A percentile compares a stretch with the other conserved stretches of the same genome.
phyloP scores from a whole-genome alignment of 305 asterid genomes.

The Rubia tinctorum region DNA sequence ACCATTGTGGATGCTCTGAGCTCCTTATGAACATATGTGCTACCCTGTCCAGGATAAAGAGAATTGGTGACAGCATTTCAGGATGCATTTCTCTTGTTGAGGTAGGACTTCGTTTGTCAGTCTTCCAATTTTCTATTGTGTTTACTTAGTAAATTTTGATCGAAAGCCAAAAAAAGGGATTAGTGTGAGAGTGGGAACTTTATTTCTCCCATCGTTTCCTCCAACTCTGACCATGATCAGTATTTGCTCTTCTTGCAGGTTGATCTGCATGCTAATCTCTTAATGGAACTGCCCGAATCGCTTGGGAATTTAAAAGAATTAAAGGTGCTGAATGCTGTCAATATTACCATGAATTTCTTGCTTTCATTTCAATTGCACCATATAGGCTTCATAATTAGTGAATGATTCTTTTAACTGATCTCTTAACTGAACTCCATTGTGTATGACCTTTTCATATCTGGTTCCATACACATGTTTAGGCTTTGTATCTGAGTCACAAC shows the following conservation, averaged over 20 bases:
- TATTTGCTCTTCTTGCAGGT: constrained; percentile 51
- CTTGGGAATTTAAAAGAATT: constrained; percentile 47
- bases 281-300: constrained; percentile 70
- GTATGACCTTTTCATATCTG: background rate
- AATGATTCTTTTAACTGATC: background rate
- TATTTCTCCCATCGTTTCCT: background rate
- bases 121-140: background rate
- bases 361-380: background rate
- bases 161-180: background rate
- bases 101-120: constrained; percentile 31
- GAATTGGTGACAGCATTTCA: constrained; percentile 62
- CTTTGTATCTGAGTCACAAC: constrained; percentile 63
- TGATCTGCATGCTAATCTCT: constrained; percentile 77
- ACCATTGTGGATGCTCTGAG: too few relatives aligned
- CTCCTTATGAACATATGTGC: constrained; percentile 16
- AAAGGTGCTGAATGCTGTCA: constrained; percentile 49
- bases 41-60: constrained; percentile 54
- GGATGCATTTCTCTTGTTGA: constrained; percentile 73
- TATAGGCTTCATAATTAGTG: background rate
- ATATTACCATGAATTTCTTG: background rate
- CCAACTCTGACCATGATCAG: constrained; percentile 3
- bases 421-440: background rate
- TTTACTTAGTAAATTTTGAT: background rate
- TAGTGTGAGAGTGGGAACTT: background rate
- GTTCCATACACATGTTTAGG: constrained; percentile 36